phyloP scores from a whole-genome alignment of 805 yeast genomes.

The Yarrowia keelungensis region DNA sequence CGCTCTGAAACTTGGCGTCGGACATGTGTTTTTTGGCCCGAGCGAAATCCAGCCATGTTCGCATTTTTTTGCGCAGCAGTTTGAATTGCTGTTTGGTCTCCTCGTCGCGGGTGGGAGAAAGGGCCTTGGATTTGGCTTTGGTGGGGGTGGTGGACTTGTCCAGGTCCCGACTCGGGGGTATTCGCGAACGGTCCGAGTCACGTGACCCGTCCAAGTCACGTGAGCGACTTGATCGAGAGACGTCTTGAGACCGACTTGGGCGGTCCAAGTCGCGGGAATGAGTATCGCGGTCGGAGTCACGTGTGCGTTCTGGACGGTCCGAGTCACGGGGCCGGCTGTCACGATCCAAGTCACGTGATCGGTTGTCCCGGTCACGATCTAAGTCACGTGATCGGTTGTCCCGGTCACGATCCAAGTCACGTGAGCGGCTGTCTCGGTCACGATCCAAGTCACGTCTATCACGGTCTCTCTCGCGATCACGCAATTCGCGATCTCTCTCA shows the following conservation, averaged over 20 bases:
- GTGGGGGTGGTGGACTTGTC: constrained; percentile 19
- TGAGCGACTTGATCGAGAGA: not conserved
- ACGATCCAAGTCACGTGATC: too few species aligned
- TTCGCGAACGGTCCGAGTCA: not conserved
- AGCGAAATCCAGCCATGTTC: constrained; percentile 52
- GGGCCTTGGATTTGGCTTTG: constrained; percentile 6
- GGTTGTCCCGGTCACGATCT: too few species aligned
- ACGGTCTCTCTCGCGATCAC: not conserved
- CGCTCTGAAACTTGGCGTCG: constrained; percentile 48
- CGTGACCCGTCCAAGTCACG: too few species aligned
- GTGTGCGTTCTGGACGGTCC: too few species aligned
- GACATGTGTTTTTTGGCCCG: constrained; percentile 53
- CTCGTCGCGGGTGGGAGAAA: constrained; percentile 8
- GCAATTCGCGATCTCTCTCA: not conserved
- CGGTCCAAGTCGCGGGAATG: too few species aligned
- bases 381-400: too few species aligned
- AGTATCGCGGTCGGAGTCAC: too few species aligned
- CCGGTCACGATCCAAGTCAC: too few species aligned
- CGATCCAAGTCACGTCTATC: too few species aligned
- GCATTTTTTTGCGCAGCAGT: constrained; percentile 26
- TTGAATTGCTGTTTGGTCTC: constrained; percentile 21
- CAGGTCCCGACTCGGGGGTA: constrained; percentile 4
- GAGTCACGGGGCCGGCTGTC: too few species aligned
- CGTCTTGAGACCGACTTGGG: too few species aligned
- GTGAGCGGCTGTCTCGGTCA: too few species aligned